Conservation (phyloP, 345 rosid species). For the thale cress (Arabidopsis thaliana) region DNA sequence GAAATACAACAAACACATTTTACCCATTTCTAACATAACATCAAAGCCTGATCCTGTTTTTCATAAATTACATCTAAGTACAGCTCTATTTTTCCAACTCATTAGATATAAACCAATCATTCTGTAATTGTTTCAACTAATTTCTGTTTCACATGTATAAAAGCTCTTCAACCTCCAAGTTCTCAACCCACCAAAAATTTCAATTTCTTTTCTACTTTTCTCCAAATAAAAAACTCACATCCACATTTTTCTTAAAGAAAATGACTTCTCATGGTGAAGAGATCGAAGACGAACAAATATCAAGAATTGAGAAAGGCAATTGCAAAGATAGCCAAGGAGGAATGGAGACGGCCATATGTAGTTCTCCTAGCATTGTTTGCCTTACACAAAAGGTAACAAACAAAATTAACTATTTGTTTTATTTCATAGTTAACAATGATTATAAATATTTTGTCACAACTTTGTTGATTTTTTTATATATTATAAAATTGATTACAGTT, state of each 20-base stretch:
- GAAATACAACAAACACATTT: background rate
- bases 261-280: constrained; percentile 28
- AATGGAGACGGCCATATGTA: constrained; percentile 33
- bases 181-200: background rate
- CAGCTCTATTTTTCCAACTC: background rate
- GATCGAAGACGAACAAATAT: constrained; percentile 41
- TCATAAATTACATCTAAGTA: constrained; percentile 8
- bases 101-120: background rate
- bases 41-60: constrained; percentile 5
- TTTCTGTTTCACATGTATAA: constrained; percentile 18
- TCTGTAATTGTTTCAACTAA: background rate
- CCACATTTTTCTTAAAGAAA: background rate
- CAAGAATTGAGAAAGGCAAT: constrained; percentile 38
- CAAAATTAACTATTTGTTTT: background rate
- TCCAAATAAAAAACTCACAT: background rate
- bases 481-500: constrained; percentile 40
- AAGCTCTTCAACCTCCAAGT: constrained; percentile 1
- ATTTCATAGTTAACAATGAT: background rate
- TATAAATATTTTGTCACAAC: background rate
- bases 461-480: background rate
- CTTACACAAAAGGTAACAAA: constrained; percentile 37
- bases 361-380: constrained; percentile 41
- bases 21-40: background rate
- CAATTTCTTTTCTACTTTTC: background rate
- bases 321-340: constrained; percentile 32